Percentiles rank a stretch among this genome's conserved stretches.
These are phyloP conservation scores for Chamaecrista fasciculata DNA, from an alignment of 306 rosid species.

Conservation along the genomic window DNA sequence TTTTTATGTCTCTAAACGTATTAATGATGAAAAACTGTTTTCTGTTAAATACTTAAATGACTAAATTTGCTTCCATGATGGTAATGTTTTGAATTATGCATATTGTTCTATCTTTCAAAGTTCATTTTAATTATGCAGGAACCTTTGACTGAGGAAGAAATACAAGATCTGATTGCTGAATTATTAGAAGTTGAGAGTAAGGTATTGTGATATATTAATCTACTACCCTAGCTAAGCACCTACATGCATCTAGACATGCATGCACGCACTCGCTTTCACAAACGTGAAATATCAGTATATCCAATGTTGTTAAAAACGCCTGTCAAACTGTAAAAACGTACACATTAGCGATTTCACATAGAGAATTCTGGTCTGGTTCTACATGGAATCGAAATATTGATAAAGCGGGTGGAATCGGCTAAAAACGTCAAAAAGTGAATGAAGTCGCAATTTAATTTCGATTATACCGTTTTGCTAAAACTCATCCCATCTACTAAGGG, in stretches of 20 bases:
- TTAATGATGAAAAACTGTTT: not conserved
- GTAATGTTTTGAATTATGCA: not conserved
- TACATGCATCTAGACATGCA: not conserved
- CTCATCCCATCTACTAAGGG: too few relatives aligned
- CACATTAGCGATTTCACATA: too few relatives aligned
- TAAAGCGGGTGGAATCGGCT: too few relatives aligned
- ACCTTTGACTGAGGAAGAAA: slow-evolving; percentile 74
- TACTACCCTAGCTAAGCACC: not conserved
- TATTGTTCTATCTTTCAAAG: not conserved
- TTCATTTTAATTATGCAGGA: slow-evolving; percentile 58
- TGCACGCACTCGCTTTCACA: not conserved
- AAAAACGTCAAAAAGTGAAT: too few relatives aligned
- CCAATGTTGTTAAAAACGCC: too few relatives aligned
- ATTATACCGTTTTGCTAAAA: too few relatives aligned
- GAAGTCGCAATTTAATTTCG: too few relatives aligned
- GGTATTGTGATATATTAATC: slow-evolving; percentile 49
- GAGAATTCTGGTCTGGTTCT: too few relatives aligned
- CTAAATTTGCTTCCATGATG: slow-evolving; percentile 8
- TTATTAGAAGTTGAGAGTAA: slow-evolving; percentile 92
- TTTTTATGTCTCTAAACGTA: not conserved
- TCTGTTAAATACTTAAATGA: not conserved
- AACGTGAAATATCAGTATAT: slow-evolving; percentile 10
- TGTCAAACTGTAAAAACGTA: too few relatives aligned
- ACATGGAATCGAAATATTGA: too few relatives aligned
- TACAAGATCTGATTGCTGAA: slow-evolving; percentile 75